Evolutionary conservation across 441 rosid genomes (phyloP), one percentile per base, ranked within the genome.

Genomic region (Pelargonium cotyledonis): DNA sequence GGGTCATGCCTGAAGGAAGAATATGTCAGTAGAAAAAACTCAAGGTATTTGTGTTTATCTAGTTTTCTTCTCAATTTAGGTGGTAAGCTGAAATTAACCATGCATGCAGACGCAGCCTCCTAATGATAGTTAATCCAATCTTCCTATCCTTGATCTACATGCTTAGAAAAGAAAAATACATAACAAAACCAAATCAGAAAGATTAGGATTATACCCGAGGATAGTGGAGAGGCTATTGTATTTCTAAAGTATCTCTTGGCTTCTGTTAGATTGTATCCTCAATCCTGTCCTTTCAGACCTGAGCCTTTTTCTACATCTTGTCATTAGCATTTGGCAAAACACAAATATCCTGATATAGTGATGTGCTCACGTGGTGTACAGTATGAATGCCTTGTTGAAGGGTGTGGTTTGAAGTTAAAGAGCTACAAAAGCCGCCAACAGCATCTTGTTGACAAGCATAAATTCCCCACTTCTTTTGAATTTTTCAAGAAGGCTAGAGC

Each of bases 311-410:
- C 35, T 31, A 16, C 21, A 12, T 53, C 29, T 68, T 58, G 19
- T 70, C 21, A 0, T 3, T 29, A 35, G 62, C 14, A 5, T 60
- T 65, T 10, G 19, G 19, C 66, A 14, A 21, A 73, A 38, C 31
- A 63, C 41, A 35, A 21, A 65, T 18, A 10, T 67, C 23, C 6
- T 43, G 29, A 21, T 57, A 65, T 68, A 15, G 9, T 55, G 61
- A 55, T 55, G 23, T 55, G 40, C 72, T 63, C 58, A 71, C 68
- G 21, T 55, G 55, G 64, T 29, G 23, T 21, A 70, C 86, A 91
- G 97, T 91, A 89, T 53, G 97, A 94, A 70, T 91, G 99, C 79
- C 82, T 94, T 38, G 97, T 94, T 67, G 99, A 94, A 85, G 90
- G 96, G 60, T 94, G 96, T 70, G 94, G 82, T 61, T 53, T 86